These are phyloP conservation scores for Canavalia ensiformis DNA, from an alignment of 306 rosid genomes.

Conservation along the genomic window DNA sequence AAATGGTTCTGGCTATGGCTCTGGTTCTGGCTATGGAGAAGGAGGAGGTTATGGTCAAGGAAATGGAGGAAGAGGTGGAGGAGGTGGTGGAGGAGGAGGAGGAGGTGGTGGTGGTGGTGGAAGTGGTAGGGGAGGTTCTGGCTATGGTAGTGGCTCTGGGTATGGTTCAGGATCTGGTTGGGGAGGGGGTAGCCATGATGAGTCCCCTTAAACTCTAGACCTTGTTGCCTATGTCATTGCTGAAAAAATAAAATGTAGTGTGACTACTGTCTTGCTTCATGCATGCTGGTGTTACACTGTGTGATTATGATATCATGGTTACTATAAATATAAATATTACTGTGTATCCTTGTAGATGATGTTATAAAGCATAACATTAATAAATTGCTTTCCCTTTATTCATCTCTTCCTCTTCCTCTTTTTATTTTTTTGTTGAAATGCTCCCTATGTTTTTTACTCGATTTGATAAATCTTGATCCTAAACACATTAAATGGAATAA, in stretches of 20 bases:
- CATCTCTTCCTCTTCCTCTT: background rate
- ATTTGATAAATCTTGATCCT: slow-evolving; percentile 5
- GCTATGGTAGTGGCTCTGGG: slow-evolving; percentile 62
- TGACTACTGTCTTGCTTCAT: slow-evolving; percentile 33
- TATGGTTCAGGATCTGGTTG: slow-evolving; percentile 66
- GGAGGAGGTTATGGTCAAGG: slow-evolving; percentile 55
- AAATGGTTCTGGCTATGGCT: slow-evolving; percentile 63
- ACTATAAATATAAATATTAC: background rate
- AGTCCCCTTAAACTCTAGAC: slow-evolving; percentile 51
- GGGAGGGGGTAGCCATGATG: slow-evolving; percentile 51
- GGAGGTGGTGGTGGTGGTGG: slow-evolving; percentile 48
- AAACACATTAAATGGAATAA: background rate
- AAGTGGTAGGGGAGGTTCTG: slow-evolving; percentile 51
- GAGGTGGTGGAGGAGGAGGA: slow-evolving; percentile 42
- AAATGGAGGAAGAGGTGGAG: slow-evolving; percentile 38
- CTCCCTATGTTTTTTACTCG: background rate
- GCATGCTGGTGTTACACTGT: slow-evolving; percentile 31
- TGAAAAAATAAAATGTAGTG: slow-evolving; percentile 55
- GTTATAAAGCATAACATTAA: slow-evolving; percentile 28
- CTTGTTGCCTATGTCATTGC: background rate
- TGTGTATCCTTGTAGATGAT: background rate
- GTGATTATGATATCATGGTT: slow-evolving; percentile 1
- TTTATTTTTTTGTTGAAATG: background rate
- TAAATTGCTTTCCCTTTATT: slow-evolving; percentile 5
- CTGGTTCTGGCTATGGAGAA: slow-evolving; percentile 53